Evolutionary conservation across 176 grass and related monocot genomes (phyloP).

Genomic region (Avena atlantica): DNA sequence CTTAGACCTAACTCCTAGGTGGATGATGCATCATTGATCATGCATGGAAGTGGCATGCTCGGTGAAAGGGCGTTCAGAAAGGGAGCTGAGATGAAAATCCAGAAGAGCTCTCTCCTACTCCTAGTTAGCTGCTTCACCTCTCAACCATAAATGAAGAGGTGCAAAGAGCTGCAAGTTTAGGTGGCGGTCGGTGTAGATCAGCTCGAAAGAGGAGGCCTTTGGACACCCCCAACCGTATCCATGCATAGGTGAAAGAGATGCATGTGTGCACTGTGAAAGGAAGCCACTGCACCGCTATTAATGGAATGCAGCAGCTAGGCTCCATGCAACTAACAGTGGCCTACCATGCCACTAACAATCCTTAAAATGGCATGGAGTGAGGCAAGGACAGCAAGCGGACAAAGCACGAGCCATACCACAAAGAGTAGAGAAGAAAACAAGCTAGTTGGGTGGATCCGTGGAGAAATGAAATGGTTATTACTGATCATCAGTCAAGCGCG

Average conservation of each 20-base stretch:
- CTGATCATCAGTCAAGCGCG: conserved; percentile 18
- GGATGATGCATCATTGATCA: conserved; percentile 19
- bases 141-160: conserved; percentile 43
- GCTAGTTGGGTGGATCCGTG: neutral
- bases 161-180: conserved; percentile 55
- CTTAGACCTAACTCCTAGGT: conserved; percentile 32
- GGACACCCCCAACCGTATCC: conserved; percentile 44
- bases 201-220: conserved; percentile 43
- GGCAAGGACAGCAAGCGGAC: conserved; percentile 54
- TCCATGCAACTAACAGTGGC: conserved; percentile 48
- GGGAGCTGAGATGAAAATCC: conserved; percentile 11
- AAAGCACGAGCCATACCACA: conserved; percentile 41
- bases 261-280: conserved; percentile 45
- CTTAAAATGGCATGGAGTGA: conserved; percentile 37
- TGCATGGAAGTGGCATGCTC: conserved; percentile 23
- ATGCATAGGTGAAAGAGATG: conserved; percentile 43
- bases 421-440: conserved; percentile 42
- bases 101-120: neutral
- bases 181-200: conserved; percentile 34
- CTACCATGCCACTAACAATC: neutral
- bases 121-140: conserved; percentile 36
- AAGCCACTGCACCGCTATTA: conserved; percentile 28
- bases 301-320: conserved; percentile 28
- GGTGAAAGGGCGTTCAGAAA: conserved; percentile 28
- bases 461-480: conserved; percentile 20